phyloP scores from a whole-genome alignment of 129 eudicot genomes.

The Daucus carota region DH1_v3.0 NC_030389.2:10945501-10946000 shows the following conservation, averaged over 20 bases:
- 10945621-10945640: not conserved
- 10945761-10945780: slow-evolving; percentile 10
- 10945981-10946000: slow-evolving; percentile 23
- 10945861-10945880: not conserved
- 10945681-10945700: slow-evolving; percentile 9
- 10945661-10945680: not conserved
- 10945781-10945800: slow-evolving; percentile 1
- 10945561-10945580: too few relatives aligned
- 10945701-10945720: not conserved
- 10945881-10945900: slow-evolving; percentile 9
- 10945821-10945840: slow-evolving; percentile 15
- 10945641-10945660: not conserved
- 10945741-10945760: slow-evolving; percentile 13
- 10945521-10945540: too few relatives aligned
- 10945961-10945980: slow-evolving; percentile 10
- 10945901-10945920: slow-evolving; percentile 14
- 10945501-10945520: too few relatives aligned
- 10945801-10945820: not conserved
- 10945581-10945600: too few relatives aligned
- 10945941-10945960: slow-evolving; percentile 34
- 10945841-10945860: slow-evolving; percentile 1
- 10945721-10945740: not conserved
- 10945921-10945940: slow-evolving; percentile 14
- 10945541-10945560: not conserved
- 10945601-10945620: too few relatives aligned